phyloP scores from a whole-genome alignment of 78 protist genomes.

The Dictyostelium citrinum region DNA sequence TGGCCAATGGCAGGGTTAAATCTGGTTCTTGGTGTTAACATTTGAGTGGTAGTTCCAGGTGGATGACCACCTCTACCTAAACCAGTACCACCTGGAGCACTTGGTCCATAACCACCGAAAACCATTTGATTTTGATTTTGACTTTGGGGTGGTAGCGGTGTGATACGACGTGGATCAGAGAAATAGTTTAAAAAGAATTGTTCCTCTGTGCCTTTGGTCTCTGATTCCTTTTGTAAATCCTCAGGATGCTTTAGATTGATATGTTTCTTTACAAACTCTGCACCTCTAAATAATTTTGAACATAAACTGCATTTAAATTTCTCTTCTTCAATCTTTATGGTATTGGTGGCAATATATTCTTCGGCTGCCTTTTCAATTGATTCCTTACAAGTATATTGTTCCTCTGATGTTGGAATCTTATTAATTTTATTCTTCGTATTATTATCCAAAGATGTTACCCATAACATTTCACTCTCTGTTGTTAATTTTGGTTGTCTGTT shows the following conservation, averaged over 20 bases:
- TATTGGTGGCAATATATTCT: slow-evolving; percentile 43
- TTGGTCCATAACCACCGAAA: neutral
- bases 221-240: slow-evolving; percentile 37
- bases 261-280: slow-evolving; percentile 69
- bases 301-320: slow-evolving; percentile 47
- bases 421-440: slow-evolving; percentile 27
- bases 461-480: slow-evolving; percentile 6
- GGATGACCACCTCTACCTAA: neutral
- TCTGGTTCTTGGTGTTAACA: slow-evolving; percentile 1
- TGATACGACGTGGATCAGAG: slow-evolving; percentile 60
- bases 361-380: slow-evolving; percentile 41
- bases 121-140: neutral
- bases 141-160: slow-evolving; percentile 4
- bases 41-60: neutral
- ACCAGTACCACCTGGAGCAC: neutral
- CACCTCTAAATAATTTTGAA: slow-evolving; percentile 48
- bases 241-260: slow-evolving; percentile 69
- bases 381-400: slow-evolving; percentile 45
- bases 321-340: slow-evolving; percentile 51
- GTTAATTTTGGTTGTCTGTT: slow-evolving; percentile 7
- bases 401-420: slow-evolving; percentile 30
- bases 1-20: slow-evolving; percentile 25
- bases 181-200: slow-evolving; percentile 77
- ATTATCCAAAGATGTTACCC: slow-evolving; percentile 66
- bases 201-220: slow-evolving; percentile 34